Percentiles rank a stretch among this genome's conserved stretches.
phyloP scores from a whole-genome alignment of 2,329 filamentous ascomycete species.

The Fusarium buxicola region DNA sequence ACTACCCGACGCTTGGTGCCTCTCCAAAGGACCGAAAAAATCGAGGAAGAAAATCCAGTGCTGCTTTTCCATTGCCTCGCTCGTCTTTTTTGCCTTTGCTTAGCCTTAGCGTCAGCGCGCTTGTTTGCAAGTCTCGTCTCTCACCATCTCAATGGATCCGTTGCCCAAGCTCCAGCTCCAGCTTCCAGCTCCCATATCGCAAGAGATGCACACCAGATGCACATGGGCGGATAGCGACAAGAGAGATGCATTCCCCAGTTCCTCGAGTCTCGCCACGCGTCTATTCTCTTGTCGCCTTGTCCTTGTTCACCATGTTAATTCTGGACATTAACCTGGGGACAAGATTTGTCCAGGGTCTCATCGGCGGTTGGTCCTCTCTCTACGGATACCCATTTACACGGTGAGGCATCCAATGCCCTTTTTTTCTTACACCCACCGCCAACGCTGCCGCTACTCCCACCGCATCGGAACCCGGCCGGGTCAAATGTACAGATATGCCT shows the following conservation, averaged over 20 bases:
- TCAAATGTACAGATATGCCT: conserved; percentile 36
- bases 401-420: conserved; percentile 29
- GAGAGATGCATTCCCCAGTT: conserved; percentile 26
- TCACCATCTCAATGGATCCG: conserved; percentile 20
- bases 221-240: conserved; percentile 36
- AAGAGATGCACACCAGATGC: conserved; percentile 35
- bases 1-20: conserved; percentile 31
- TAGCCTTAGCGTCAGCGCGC: conserved; percentile 50
- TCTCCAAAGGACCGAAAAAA: conserved; percentile 22
- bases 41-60: too few species aligned
- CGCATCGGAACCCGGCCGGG: conserved; percentile 44
- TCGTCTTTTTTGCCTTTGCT: conserved; percentile 41
- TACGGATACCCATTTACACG: conserved; percentile 35
- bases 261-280: conserved; percentile 16
- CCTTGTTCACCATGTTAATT: conserved; percentile 18
- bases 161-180: conserved; percentile 6
- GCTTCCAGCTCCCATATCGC: conserved; percentile 25
- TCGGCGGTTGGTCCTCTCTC: conserved; percentile 24
- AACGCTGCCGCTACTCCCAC: conserved; percentile 39
- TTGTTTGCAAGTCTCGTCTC: conserved; percentile 44
- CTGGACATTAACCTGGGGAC: conserved; percentile 14
- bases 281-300: conserved; percentile 15
- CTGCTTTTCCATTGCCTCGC: conserved; percentile 48
- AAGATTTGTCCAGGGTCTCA: conserved; percentile 21
- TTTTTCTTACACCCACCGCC: conserved; percentile 28